Conservation (phyloP, 768 basidiomycete genomes). For the Hirschioporus abietinus region DNA sequence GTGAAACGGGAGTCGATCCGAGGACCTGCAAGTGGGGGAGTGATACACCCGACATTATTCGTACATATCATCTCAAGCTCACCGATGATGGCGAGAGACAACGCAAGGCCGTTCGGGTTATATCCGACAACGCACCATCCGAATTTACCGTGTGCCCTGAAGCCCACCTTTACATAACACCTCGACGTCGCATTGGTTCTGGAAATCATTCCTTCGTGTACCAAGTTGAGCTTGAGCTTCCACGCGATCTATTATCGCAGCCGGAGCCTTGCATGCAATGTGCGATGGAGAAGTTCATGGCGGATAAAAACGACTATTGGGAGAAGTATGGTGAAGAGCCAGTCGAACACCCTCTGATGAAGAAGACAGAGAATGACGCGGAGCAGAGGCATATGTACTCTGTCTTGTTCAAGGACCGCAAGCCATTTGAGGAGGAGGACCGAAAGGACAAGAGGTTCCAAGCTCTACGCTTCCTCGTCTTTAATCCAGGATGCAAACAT, state of each 20-base stretch:
- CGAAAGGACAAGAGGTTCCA: not conserved
- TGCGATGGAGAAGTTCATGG: conserved; percentile 24
- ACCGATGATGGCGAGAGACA: conserved; percentile 6
- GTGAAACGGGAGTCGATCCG: not conserved
- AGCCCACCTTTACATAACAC: conserved; percentile 47
- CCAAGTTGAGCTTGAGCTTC: conserved; percentile 47
- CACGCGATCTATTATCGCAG: conserved; percentile 32
- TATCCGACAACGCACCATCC: conserved; percentile 6
- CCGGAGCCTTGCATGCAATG: conserved; percentile 35
- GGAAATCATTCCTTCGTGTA: conserved; percentile 54
- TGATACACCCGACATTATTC: conserved; percentile 25
- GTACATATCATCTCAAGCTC: conserved; percentile 25
- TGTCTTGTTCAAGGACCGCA: not conserved
- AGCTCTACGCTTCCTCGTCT: conserved; percentile 12
- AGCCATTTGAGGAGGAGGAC: not conserved
- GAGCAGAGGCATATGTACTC: not conserved
- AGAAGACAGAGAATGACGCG: not conserved
- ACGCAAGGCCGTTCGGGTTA: conserved; percentile 8
- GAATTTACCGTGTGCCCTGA: conserved; percentile 21
- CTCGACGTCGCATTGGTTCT: conserved; percentile 28
- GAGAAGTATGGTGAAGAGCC: not conserved
- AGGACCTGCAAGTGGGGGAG: conserved; percentile 19
- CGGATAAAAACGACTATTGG: conserved; percentile 7
- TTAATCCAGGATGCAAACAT: conserved; percentile 28
- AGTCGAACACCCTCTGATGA: not conserved